These are phyloP conservation scores for Avicennia marina DNA, from an alignment of 257 asterid genomes.

Conservation along the genomic window DNA sequence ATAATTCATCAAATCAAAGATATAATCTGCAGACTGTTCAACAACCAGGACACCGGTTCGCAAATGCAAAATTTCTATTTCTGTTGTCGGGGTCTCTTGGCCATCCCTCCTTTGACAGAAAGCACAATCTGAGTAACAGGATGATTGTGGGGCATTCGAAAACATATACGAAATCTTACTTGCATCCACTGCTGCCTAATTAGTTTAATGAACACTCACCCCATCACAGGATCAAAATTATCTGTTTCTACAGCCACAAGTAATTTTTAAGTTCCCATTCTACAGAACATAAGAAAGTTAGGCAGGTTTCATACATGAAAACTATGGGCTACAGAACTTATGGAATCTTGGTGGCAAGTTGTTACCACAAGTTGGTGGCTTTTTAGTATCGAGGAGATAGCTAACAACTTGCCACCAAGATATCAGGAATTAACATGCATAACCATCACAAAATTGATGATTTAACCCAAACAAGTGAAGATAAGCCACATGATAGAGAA, in stretches of 20 bases:
- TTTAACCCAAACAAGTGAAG: background rate
- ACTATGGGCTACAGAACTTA: too few relatives aligned
- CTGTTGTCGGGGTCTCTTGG: conserved; percentile 9
- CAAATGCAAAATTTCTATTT: conserved; percentile 6
- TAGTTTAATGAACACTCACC: background rate
- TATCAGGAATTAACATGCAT: background rate
- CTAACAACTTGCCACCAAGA: background rate
- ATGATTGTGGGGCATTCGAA: background rate
- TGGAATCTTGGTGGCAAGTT: too few relatives aligned
- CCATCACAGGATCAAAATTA: background rate
- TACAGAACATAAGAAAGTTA: too few relatives aligned
- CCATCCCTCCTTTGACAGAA: background rate
- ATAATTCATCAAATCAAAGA: background rate
- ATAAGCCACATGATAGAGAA: background rate
- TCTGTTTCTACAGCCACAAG: background rate
- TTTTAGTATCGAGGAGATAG: too few relatives aligned
- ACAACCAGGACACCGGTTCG: background rate
- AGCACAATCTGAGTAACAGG: background rate
- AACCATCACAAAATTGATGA: background rate
- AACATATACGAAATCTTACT: background rate
- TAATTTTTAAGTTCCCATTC: background rate
- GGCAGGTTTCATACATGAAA: background rate
- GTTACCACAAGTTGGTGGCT: background rate
- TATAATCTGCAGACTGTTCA: conserved; percentile 4
- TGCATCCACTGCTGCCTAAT: background rate